phyloP scores from a whole-genome alignment of 2,329 filamentous ascomycete species.

The Lachnellula arida region DNA sequence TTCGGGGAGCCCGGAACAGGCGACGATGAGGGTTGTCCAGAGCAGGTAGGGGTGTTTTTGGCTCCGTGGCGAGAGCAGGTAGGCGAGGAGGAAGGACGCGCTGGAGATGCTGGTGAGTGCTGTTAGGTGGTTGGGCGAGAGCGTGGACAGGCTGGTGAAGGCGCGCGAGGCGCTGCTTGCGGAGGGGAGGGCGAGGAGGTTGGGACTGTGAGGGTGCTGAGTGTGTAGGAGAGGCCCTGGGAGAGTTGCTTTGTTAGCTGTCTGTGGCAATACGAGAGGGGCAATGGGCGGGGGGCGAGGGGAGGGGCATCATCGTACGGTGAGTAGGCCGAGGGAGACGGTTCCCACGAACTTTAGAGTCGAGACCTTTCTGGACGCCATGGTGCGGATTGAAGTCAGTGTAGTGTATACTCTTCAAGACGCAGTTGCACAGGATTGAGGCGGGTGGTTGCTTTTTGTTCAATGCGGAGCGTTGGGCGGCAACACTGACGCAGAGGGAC shows the following conservation, averaged over 20 bases:
- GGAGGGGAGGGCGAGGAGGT: constrained; percentile 74
- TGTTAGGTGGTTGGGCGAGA: constrained; percentile 61
- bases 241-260: background rate
- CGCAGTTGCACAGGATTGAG: constrained; percentile 6
- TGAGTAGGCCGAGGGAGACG: constrained; percentile 80
- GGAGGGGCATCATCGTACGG: constrained; percentile 49
- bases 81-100: constrained; percentile 71
- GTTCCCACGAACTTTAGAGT: constrained; percentile 91
- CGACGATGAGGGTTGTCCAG: constrained; percentile 71
- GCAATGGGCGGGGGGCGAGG: constrained; percentile 1
- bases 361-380: constrained; percentile 67
- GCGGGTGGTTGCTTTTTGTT: background rate
- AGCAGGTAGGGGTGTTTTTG: constrained; percentile 84
- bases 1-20: constrained; percentile 44
- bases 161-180: constrained; percentile 66
- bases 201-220: constrained; percentile 73
- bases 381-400: constrained; percentile 31
- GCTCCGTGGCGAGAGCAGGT: constrained; percentile 66
- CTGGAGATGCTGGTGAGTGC: constrained; percentile 65
- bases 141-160: constrained; percentile 61
- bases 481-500: background rate
- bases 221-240: constrained; percentile 84
- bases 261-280: background rate
- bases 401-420: background rate
- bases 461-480: background rate